Base-by-base conservation (phyloP, 306 rosid species). In the Adenanthera pavonina region DNA sequence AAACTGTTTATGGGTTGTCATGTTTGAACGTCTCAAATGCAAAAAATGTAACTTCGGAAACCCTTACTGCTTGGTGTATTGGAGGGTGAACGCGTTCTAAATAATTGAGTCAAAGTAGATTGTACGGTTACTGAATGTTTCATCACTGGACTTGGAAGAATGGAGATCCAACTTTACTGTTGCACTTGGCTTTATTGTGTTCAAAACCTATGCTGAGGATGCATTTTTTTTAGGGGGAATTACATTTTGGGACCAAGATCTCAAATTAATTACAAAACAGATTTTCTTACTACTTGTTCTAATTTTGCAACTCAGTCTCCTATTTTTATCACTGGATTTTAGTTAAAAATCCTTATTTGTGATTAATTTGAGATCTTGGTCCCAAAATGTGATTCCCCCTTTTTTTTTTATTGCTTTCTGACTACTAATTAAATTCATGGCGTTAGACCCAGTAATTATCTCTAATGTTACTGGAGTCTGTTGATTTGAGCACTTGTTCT, bases 181-280 rank as follows among this genome's bases (percentile, higher is more conserved):
- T 59, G 65, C 66, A 12, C 72, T 69, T 34, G 69, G 49, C 43
- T 78, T 56, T 81, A 7, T 81, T 41, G 74, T 4, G 69, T 82
- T 59, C 43, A 40, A 80, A 72, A 59, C 70, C 43, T 70, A 33
- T 60, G 62, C 69, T 34, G 16, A 44, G 34, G 35, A 25, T 62
- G 57, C 34, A 2, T 41, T 51, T 74, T n/a, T n/a, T n/a, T n/a
- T n/a, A n/a, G n/a, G n/a, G n/a, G n/a, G n/a, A n/a, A n/a, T n/a
- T n/a, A n/a, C n/a, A n/a, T n/a, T n/a, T n/a, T n/a, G n/a, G n/a
- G n/a, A n/a, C n/a, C n/a, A n/a, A n/a, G n/a, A n/a, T n/a, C n/a
- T n/a, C n/a, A n/a, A n/a, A n/a, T n/a, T n/a, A n/a, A n/a, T n/a
- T n/a, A n/a, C n/a, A n/a, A n/a, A n/a, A n/a, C n/a, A n/a, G n/a